phyloP scores from a whole-genome alignment of 805 yeast species.

The Candida stauntonica region DNA sequence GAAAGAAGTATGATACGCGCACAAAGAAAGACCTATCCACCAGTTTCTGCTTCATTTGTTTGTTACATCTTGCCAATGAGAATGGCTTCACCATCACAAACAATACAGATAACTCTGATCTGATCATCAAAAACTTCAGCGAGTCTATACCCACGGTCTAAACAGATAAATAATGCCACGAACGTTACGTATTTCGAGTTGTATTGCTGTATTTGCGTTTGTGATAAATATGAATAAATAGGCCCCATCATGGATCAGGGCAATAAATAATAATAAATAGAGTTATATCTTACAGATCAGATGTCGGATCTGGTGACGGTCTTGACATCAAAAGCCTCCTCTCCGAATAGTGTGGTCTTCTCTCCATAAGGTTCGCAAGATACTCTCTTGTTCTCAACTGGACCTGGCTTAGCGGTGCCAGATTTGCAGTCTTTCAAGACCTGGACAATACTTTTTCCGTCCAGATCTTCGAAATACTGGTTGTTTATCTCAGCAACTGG shows the following conservation, averaged over 20 bases:
- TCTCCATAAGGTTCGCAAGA: constrained; percentile 78
- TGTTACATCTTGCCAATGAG: constrained; percentile 84
- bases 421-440: constrained; percentile 58
- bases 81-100: constrained; percentile 60
- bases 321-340: constrained; percentile 65
- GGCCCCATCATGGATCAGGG: background rate
- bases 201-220: no score
- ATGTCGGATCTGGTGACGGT: constrained; percentile 71
- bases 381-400: constrained; percentile 55
- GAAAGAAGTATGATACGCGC: constrained; percentile 47
- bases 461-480: constrained; percentile 78
- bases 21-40: constrained; percentile 69
- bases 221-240: constrained; percentile 3
- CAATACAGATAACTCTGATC: constrained; percentile 25
- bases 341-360: constrained; percentile 52
- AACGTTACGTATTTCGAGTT: no score
- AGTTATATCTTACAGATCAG: no score
- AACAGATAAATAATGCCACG: no score
- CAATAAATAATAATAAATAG: background rate
- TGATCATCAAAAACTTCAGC: constrained; percentile 13
- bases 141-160: background rate
- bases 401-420: constrained; percentile 66
- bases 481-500: constrained; percentile 86
- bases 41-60: constrained; percentile 79
- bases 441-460: constrained; percentile 57